These are phyloP conservation scores for Penicillium sp. DNA, from an alignment of 2,329 filamentous ascomycete genomes.

Conservation along the genomic window DNA sequence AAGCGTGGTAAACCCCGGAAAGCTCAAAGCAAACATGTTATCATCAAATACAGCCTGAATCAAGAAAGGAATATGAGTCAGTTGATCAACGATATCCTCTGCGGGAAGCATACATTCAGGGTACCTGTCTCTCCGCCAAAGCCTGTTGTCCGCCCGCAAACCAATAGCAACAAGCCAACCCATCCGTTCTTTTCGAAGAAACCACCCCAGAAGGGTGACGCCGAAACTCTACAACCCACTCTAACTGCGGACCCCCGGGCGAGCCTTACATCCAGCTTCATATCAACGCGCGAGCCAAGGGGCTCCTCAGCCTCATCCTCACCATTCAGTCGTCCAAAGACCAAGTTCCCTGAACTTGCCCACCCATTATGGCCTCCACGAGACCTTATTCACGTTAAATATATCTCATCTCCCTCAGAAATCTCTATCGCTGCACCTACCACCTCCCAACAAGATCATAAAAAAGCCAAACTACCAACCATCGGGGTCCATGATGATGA, in stretches of 20 bases:
- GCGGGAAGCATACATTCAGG: slow-evolving; percentile 34
- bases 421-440: background rate
- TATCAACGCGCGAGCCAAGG: background rate
- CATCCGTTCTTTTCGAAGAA: slow-evolving; percentile 73
- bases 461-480: slow-evolving; percentile 41
- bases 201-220: slow-evolving; percentile 30
- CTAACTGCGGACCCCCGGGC: background rate
- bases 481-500: slow-evolving; percentile 34
- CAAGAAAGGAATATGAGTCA: slow-evolving; percentile 53
- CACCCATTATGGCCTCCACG: slow-evolving; percentile 42
- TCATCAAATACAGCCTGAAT: slow-evolving; percentile 61
- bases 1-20: slow-evolving; percentile 39
- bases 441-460: slow-evolving; percentile 22
- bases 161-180: slow-evolving; percentile 45
- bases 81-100: slow-evolving; percentile 65
- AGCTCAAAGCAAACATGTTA: slow-evolving; percentile 45
- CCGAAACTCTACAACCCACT: background rate
- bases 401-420: slow-evolving; percentile 19
- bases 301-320: background rate
- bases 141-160: slow-evolving; percentile 13
- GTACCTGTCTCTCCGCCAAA: background rate
- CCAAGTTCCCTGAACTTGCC: slow-evolving; percentile 33
- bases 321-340: slow-evolving; percentile 21
- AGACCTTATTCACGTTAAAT: slow-evolving; percentile 53
- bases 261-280: background rate